A percentile compares a stretch with the other conserved stretches of the same genome.
Conservation (phyloP, 768 basidiomycete species). For the Arthromyces matolae region DNA sequence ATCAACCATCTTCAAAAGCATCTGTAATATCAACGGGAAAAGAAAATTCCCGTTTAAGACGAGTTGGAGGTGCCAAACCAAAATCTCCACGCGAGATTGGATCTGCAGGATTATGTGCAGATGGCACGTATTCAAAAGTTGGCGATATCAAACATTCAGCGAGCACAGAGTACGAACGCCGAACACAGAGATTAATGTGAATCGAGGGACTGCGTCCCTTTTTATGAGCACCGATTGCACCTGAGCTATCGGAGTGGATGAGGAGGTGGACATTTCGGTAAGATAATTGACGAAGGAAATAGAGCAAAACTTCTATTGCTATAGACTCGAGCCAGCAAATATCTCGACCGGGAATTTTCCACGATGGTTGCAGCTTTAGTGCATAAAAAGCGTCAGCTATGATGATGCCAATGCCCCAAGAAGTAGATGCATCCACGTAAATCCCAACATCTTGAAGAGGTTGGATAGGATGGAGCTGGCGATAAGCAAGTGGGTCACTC, state of each 20-base stretch:
- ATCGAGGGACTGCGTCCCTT: slow-evolving; percentile 21
- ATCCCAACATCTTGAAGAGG: neutral
- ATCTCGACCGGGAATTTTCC: neutral
- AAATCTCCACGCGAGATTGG: neutral
- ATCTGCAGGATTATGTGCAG: slow-evolving; percentile 23
- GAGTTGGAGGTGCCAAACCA: neutral
- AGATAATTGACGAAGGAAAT: neutral
- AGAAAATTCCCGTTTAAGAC: neutral
- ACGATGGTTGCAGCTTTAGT: too few relatives aligned
- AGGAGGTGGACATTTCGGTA: slow-evolving; percentile 11
- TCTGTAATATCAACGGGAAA: neutral
- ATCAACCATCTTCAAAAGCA: neutral
- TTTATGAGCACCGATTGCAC: slow-evolving; percentile 23
- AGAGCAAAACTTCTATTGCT: neutral
- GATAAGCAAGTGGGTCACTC: neutral
- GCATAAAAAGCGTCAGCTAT: too few relatives aligned
- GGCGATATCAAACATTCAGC: slow-evolving; percentile 7
- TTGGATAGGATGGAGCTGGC: neutral
- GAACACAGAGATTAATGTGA: slow-evolving; percentile 14
- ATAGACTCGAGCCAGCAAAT: neutral
- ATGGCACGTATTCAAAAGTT: slow-evolving; percentile 7
- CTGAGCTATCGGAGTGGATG: slow-evolving; percentile 26
- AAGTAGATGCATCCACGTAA: neutral
- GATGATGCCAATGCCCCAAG: neutral
- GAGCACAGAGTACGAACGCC: slow-evolving; percentile 1